These are phyloP conservation scores for Neofusicoccum laricinum DNA, from an alignment of 2,329 filamentous ascomycete species.

Conservation along the genomic window DNA sequence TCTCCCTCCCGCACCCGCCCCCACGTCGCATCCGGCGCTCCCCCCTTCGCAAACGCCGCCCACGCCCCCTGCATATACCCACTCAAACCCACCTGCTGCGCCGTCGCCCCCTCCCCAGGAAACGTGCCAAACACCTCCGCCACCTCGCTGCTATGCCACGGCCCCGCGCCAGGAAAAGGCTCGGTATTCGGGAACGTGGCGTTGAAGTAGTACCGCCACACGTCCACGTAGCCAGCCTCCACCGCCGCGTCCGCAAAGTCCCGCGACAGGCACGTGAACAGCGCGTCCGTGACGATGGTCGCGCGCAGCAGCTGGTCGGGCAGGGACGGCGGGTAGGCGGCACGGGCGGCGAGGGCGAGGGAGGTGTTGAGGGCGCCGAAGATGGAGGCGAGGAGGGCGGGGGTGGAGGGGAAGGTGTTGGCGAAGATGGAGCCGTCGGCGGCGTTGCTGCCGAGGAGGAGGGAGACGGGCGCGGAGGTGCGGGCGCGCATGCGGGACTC, in stretches of 20 bases:
- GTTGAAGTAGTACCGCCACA: slow-evolving; percentile 64
- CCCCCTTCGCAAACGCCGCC: slow-evolving; percentile 15
- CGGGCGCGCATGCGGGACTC: slow-evolving; percentile 51
- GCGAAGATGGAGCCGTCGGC: slow-evolving; percentile 62
- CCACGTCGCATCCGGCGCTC: too few species aligned
- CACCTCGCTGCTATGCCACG: slow-evolving; percentile 9
- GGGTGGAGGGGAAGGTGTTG: slow-evolving; percentile 25
- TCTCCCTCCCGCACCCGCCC: neutral
- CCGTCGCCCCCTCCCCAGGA: neutral
- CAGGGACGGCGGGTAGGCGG: slow-evolving; percentile 26
- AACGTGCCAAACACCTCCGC: slow-evolving; percentile 3
- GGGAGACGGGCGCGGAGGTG: slow-evolving; percentile 62
- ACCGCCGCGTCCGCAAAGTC: slow-evolving; percentile 48
- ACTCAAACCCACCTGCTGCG: neutral
- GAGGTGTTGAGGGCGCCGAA: neutral
- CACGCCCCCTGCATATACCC: slow-evolving; percentile 10
- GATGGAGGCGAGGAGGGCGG: slow-evolving; percentile 20
- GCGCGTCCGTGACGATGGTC: slow-evolving; percentile 48
- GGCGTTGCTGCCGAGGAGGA: slow-evolving; percentile 62
- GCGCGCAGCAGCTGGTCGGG: slow-evolving; percentile 45
- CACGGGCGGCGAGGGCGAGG: neutral
- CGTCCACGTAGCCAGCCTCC: slow-evolving; percentile 39
- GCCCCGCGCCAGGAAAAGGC: neutral
- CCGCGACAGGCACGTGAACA: slow-evolving; percentile 54
- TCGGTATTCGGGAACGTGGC: slow-evolving; percentile 30